Evolutionary conservation across 2,329 filamentous ascomycete genomes (phyloP), one percentile per base, ranked within the genome.

Genomic region (Aureobasidium sp.): DNA sequence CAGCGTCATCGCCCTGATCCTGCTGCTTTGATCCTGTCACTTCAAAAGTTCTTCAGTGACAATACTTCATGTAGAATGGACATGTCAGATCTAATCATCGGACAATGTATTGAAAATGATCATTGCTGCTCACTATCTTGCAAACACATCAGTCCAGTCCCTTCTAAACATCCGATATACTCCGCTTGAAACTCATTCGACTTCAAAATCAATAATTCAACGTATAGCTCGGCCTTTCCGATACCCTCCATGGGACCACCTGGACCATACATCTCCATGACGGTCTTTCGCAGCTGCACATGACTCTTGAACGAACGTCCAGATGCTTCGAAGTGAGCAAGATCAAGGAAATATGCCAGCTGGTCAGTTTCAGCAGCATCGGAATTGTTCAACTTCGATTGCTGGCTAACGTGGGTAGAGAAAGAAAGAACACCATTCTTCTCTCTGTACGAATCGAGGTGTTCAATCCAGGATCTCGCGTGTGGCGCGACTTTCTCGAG

Each of bases 321-420:
- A 12, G 48, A 34, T 17, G 34, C 29, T 26, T 52, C 48, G 20
- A 52, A 52, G 20, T 52, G 48, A n/a, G 48, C 48, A n/a, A 52
- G 48, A n/a, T 52, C 48, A 20, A 52, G 48, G 29, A 52, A 52
- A 52, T 52, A 52, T 15, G 48, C 48, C 29, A 52, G 24, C 34
- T 52, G 48, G 36, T 52, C 48, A 10, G 48, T 52, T 13, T 52
- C 48, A 7, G 48, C 29, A 15, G 48, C 48, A 15, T 52, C 48
- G 0, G 44, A 47, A 27, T 47, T 15, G 24, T 24, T 47, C 44
- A 47, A 12, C 44, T 47, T 47, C 24, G 44, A 47, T 12, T 47
- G 8, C 17, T 34, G 15, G 6, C 29, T 26, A 9, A 52, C 29
- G 32, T 52, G 48, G 2, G 48, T 52, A 8, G 48, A 34, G 13